Evolutionary conservation across 139 green algal species (phyloP), one percentile per base, ranked within the genome.

Genomic region (Dunaliella primolecta): DNA sequence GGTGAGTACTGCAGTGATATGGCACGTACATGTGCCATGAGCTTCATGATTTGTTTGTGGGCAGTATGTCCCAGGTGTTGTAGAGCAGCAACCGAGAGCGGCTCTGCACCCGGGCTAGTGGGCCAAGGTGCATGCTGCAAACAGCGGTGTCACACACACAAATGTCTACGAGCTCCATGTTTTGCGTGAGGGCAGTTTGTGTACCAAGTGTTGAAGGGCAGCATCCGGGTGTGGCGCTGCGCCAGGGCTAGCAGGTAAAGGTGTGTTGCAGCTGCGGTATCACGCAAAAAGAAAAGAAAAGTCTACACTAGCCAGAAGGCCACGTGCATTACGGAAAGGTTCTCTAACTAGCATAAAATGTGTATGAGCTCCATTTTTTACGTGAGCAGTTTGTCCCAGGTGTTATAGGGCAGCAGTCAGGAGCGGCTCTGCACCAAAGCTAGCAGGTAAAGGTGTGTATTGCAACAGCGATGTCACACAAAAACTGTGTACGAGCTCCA

Each of bases 171-270:
- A n/a, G n/a, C n/a, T n/a, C n/a, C n/a, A n/a, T 15, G 82, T 77
- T 21, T 89, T 90, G 25, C 86, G 92, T 1, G 87, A 88, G 20
- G 94, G 93, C n/a, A 93, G 84, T 1, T 86, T 89, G 20, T 85
- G 71, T 75, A 88, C 94, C 94, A 96, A 33, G 72, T 76, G 36
- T 77, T 81, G 83, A 93, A 93, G 3, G 89, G 92, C 85, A 95
- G 71, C n/a, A 89, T 75, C 36, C 64, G 46, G 36, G 78, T 78
- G 35, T 88, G 87, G 36, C 75, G 81, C 82, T 88, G 84, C 31
- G 96, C 46, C 15, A 96, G 56, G 20, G 93, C 94, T 33, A 96
- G n/a, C n/a, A n/a, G n/a, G n/a, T n/a, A n/a, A n/a, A n/a, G n/a
- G n/a, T n/a, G n/a, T n/a, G n/a, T n/a, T n/a, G n/a, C n/a, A n/a